Conservation (phyloP, 129 eudicot genomes). For the Pseudognaphalium luteoalbum region DNA sequence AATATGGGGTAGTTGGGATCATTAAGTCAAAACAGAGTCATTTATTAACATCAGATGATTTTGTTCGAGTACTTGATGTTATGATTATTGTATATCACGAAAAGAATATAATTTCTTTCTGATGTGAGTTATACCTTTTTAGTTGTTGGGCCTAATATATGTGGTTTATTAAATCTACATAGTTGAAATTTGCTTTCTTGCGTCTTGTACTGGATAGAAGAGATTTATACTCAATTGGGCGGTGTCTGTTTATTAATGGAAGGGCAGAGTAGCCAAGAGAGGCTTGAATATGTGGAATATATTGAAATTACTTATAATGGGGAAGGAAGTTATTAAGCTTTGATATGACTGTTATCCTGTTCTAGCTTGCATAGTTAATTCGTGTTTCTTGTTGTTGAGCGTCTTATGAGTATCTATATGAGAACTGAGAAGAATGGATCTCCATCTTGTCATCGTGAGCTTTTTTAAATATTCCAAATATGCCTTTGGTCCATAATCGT, state of each 20-base stretch:
- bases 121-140: neutral
- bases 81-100: neutral
- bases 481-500: neutral
- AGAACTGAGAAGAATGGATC: neutral
- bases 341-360: no score
- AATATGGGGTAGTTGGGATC: neutral
- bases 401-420: no score
- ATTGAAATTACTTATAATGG: neutral
- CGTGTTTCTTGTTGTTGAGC: no score
- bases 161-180: neutral
- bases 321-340: neutral
- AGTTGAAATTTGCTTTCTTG: neutral
- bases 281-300: neutral
- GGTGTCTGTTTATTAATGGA: neutral
- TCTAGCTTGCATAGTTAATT: no score
- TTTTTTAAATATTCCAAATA: neutral
- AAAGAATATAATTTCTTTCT: neutral
- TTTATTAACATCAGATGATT: neutral
- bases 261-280: neutral
- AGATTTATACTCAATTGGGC: neutral
- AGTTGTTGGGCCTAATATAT: neutral
- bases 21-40: slow-evolving; percentile 11
- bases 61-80: neutral
- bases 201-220: neutral
- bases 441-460: neutral